A percentile compares a stretch with the other conserved stretches of the same genome.
Evolutionary conservation across 352 stramenopile species (phyloP).

Genomic region (Paralagenidium karlingii): DNA sequence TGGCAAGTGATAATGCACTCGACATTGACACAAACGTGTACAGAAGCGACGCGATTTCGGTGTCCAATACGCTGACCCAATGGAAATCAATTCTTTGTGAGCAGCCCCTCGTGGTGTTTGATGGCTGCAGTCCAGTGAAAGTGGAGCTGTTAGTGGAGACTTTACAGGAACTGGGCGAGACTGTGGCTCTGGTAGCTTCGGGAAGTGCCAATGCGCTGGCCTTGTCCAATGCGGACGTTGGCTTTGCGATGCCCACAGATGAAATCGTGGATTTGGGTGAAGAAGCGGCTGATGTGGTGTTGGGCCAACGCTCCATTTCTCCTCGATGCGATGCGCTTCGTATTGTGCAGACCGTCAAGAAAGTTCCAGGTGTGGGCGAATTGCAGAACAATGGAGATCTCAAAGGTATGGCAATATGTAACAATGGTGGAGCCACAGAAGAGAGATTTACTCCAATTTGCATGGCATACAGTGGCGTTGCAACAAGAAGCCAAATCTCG

Average conservation of each 20-base stretch:
- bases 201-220: slow-evolving; percentile 28
- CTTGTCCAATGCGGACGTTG: slow-evolving; percentile 26
- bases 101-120: slow-evolving; percentile 28
- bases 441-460: too few species aligned
- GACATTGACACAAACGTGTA: slow-evolving; percentile 22
- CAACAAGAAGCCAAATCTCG: too few species aligned
- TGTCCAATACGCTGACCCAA: slow-evolving; percentile 35
- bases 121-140: slow-evolving; percentile 21
- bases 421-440: too few species aligned
- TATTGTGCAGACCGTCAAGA: slow-evolving; percentile 31
- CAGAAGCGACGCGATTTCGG: slow-evolving; percentile 21
- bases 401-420: too few species aligned
- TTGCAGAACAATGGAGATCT: too few species aligned
- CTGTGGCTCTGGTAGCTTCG: slow-evolving; percentile 26
- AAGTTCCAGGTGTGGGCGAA: slow-evolving; percentile 4
- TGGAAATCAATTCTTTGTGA: slow-evolving; percentile 29
- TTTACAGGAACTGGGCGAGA: slow-evolving; percentile 34
- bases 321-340: slow-evolving; percentile 33
- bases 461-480: too few species aligned
- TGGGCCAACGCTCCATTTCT: slow-evolving; percentile 20
- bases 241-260: slow-evolving; percentile 24
- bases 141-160: slow-evolving; percentile 36
- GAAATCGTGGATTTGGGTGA: slow-evolving; percentile 35
- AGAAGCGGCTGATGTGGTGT: slow-evolving; percentile 26
- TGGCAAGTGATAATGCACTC: slow-evolving; percentile 15